phyloP scores from a whole-genome alignment of 495 filamentous ascomycete species.

The Tetracladium marchalianum region DNA sequence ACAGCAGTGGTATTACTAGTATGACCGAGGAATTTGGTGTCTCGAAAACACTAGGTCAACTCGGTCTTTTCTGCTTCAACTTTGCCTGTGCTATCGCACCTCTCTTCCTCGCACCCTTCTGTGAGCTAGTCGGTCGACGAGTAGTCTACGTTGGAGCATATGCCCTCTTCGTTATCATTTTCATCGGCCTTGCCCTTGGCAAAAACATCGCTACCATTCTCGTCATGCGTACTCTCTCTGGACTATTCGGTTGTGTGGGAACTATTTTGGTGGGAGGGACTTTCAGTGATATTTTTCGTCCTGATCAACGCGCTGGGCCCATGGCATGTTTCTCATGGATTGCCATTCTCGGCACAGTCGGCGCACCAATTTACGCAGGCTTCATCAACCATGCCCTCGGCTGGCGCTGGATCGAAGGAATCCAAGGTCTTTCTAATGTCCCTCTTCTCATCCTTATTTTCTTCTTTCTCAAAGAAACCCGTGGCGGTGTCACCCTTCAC shows the following conservation, averaged over 20 bases:
- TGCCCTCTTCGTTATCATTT: slow-evolving; percentile 56
- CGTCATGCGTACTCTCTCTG: slow-evolving; percentile 68
- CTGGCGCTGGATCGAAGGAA: slow-evolving; percentile 37
- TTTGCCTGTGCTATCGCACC: slow-evolving; percentile 62
- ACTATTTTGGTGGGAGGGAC: slow-evolving; percentile 66
- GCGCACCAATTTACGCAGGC: slow-evolving; percentile 35
- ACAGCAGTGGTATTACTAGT: slow-evolving; percentile 30
- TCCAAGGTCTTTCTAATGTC: slow-evolving; percentile 57
- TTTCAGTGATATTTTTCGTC: slow-evolving; percentile 65
- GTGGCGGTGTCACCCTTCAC: slow-evolving; percentile 24
- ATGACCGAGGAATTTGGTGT: slow-evolving; percentile 31
- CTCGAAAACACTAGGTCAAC: slow-evolving; percentile 26
- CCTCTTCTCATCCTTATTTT: slow-evolving; percentile 19
- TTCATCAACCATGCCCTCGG: slow-evolving; percentile 44
- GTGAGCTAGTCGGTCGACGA: slow-evolving; percentile 66
- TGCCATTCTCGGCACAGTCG: slow-evolving; percentile 58
- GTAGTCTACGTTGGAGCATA: slow-evolving; percentile 60
- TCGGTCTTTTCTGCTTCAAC: slow-evolving; percentile 68
- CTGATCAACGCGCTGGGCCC: slow-evolving; percentile 52
- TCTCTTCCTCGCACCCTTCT: slow-evolving; percentile 55
- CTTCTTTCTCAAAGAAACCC: slow-evolving; percentile 26
- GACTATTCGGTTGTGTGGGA: slow-evolving; percentile 67
- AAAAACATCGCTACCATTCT: slow-evolving; percentile 57
- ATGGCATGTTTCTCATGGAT: slow-evolving; percentile 56
- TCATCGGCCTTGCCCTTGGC: slow-evolving; percentile 52